A percentile compares a stretch with the other conserved stretches of the same genome.
phyloP scores from a whole-genome alignment of 2,329 filamentous ascomycete genomes.

The Nemania bipapillata region DNA sequence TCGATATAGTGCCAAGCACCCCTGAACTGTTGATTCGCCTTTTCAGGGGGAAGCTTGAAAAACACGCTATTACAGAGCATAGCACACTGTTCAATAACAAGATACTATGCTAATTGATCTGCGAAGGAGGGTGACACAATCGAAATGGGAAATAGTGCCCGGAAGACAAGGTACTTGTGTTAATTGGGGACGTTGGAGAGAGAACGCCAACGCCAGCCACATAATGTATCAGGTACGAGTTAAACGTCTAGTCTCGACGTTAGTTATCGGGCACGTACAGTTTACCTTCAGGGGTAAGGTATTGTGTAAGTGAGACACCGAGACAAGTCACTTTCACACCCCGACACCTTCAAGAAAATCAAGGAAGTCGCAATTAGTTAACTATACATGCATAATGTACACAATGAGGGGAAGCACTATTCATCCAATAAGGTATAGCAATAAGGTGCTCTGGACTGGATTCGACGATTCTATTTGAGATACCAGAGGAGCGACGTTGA shows the following conservation, averaged over 20 bases:
- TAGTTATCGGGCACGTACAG: neutral
- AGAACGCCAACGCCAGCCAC: conserved; percentile 42
- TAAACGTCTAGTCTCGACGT: neutral
- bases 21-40: neutral
- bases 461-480: neutral
- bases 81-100: conserved; percentile 26
- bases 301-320: conserved; percentile 19
- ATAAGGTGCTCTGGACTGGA: conserved; percentile 4
- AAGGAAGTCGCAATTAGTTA: neutral
- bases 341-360: neutral
- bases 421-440: neutral
- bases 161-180: conserved; percentile 34
- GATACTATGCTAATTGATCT: conserved; percentile 29
- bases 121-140: conserved; percentile 29
- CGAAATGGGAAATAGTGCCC: conserved; percentile 29
- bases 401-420: neutral
- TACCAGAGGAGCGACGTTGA: neutral
- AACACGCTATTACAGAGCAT: neutral
- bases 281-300: conserved; percentile 32
- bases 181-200: conserved; percentile 24
- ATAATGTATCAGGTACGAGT: conserved; percentile 36
- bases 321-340: conserved; percentile 13
- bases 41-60: conserved; percentile 2
- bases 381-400: neutral
- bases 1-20: neutral